Conservation (phyloP, 495 filamentous ascomycete genomes). For the Copromyces sp. region DNA sequence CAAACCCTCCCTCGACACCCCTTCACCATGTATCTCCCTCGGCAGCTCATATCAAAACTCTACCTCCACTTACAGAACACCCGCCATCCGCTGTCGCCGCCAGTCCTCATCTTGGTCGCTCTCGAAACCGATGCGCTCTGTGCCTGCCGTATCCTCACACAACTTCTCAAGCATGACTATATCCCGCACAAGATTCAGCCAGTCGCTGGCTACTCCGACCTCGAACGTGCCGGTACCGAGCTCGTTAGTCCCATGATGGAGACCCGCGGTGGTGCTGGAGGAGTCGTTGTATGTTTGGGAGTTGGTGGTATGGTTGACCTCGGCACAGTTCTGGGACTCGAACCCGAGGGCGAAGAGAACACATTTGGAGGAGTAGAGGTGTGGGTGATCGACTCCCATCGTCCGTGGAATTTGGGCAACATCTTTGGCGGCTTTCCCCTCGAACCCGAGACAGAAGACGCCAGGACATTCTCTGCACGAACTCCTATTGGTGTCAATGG, state of each 20-base stretch:
- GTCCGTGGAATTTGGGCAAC: constrained; percentile 93
- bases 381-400: constrained; percentile 83
- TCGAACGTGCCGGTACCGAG: constrained; percentile 63
- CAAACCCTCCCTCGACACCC: neutral
- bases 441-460: constrained; percentile 37
- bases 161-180: constrained; percentile 88
- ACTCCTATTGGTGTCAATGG: constrained; percentile 40
- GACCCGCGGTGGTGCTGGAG: constrained; percentile 67
- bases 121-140: constrained; percentile 94
- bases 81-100: constrained; percentile 73
- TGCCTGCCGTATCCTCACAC: constrained; percentile 86
- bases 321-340: constrained; percentile 58
- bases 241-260: constrained; percentile 75
- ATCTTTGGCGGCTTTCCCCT: constrained; percentile 67
- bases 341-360: constrained; percentile 47
- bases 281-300: constrained; percentile 84
- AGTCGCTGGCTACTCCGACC: constrained; percentile 83
- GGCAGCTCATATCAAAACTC: constrained; percentile 75
- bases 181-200: constrained; percentile 98
- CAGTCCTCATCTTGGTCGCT: constrained; percentile 84
- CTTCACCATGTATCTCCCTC: constrained; percentile 83
- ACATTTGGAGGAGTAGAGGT: constrained; percentile 68
- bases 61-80: constrained; percentile 77
- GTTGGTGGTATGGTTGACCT: constrained; percentile 87
- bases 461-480: constrained; percentile 36